phyloP scores from a whole-genome alignment of 2,329 filamentous ascomycete species.

The Leptoxyphium fumago region DNA sequence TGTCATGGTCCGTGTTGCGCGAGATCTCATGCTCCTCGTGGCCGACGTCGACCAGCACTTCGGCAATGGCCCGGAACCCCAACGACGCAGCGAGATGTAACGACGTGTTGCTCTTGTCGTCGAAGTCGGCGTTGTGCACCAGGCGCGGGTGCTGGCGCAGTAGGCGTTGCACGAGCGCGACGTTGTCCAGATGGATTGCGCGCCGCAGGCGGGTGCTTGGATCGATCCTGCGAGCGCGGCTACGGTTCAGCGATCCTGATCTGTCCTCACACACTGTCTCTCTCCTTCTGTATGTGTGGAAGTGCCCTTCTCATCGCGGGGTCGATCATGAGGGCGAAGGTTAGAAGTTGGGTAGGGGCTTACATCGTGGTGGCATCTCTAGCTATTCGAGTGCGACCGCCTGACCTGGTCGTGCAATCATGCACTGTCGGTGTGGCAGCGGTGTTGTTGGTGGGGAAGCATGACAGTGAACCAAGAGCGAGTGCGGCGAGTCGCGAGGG shows the following conservation, averaged over 20 bases:
- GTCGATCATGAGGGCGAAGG: too few species aligned
- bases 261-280: too few species aligned
- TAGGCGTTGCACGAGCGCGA: constrained; percentile 61
- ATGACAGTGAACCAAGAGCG: too few species aligned
- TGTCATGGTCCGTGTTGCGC: constrained; percentile 66
- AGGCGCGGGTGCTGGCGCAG: constrained; percentile 55
- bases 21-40: constrained; percentile 63
- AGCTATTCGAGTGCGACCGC: too few species aligned
- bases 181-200: constrained; percentile 63
- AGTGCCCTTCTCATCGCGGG: too few species aligned
- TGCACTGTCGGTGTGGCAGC: too few species aligned
- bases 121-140: constrained; percentile 66
- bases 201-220: constrained; percentile 63
- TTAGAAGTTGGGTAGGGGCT: too few species aligned
- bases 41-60: constrained; percentile 53
- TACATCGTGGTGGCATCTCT: too few species aligned
- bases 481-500: too few species aligned
- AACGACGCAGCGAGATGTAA: constrained; percentile 67
- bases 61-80: constrained; percentile 53
- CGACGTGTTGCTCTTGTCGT: constrained; percentile 65
- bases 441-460: too few species aligned
- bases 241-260: constrained; percentile 2
- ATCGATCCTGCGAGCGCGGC: constrained; percentile 49
- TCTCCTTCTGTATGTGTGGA: too few species aligned
- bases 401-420: too few species aligned